Percentiles rank a stretch among this genome's conserved stretches.
phyloP scores from a whole-genome alignment of 2,329 filamentous ascomycete genomes.

The Cladosporium sp. region DNA sequence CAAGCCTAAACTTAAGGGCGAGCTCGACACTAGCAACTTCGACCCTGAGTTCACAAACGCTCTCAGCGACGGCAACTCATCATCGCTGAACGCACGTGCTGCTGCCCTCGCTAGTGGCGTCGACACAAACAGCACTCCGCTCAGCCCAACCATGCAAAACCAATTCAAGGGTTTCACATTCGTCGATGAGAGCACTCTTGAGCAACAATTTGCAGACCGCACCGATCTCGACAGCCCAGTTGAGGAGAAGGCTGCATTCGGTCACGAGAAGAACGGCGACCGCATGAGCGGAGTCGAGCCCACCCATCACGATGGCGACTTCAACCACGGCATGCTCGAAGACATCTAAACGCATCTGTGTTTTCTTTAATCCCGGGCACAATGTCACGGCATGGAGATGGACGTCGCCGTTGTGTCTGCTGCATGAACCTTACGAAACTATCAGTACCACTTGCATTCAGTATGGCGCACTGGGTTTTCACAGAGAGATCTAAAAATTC shows the following conservation, averaged over 20 bases:
- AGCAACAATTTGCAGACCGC: conserved; percentile 66
- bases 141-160: conserved; percentile 93
- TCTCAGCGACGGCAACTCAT: conserved; percentile 74
- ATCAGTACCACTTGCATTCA: conserved; percentile 7
- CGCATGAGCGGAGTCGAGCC: conserved; percentile 51
- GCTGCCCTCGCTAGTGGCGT: conserved; percentile 76
- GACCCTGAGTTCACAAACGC: conserved; percentile 98
- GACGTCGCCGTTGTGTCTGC: neutral
- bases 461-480: conserved; percentile 2
- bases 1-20: conserved; percentile 94
- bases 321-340: conserved; percentile 43
- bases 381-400: neutral
- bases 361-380: neutral
- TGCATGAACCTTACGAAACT: conserved; percentile 9
- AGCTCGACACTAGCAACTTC: conserved; percentile 96
- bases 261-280: conserved; percentile 36
- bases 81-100: conserved; percentile 86
- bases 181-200: conserved; percentile 94
- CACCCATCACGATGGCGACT: conserved; percentile 41
- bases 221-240: conserved; percentile 26
- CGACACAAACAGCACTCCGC: conserved; percentile 81
- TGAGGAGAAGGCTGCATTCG: conserved; percentile 9
- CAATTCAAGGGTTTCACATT: conserved; percentile 99
- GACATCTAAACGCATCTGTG: conserved; percentile 23
- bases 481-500: neutral